Base-by-base conservation (phyloP, 2,329 filamentous ascomycete genomes). In the Fusarium compactum region DNA sequence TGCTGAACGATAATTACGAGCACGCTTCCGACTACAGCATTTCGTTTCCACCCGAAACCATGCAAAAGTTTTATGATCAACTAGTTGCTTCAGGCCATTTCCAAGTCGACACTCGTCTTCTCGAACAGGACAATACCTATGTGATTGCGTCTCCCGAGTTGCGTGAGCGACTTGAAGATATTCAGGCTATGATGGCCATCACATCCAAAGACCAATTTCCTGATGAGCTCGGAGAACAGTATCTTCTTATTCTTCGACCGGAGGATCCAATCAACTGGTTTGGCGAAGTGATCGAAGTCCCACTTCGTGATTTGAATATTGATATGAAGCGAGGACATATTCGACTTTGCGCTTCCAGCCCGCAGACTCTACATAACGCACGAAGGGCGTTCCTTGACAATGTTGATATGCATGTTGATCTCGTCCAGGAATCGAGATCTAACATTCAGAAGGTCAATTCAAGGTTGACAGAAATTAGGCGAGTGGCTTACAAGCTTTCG, bases 21-120 rank as follows among this genome's bases (percentile, higher is more conserved):
- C 98, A 99, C 77, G 93, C 93, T 8, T 97, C 94, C 12, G 96
- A 99, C 79, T 97, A 96, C 80, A 97, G 93, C 79, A 92, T 98
- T 76, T 90, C 92, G 38, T 87, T 94, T 46, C 77, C 82, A 7
- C 85, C 87, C 11, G 89, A 92, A 32, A 87, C 88, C 65, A 85
- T 97, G 65, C 90, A 91, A 63, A 89, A 92, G 40, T 87, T 99
- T 29, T 92, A 95, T 70, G 92, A 97, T 72, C 89, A 93, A 25
- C 86, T 99, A 11, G 89, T 93, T 15, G 85, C 92, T 44, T 92
- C 93, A 1, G 93, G 93, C 5, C 96, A 99, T 78, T 97, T 98
- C 75, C 87, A 97, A 30, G 90, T 99, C 18, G 91, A 93, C 65
- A 92, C 90, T 24, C 87, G 87, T 22, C 86, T 87, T 24, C 85